Conservation (phyloP, 2,329 filamentous ascomycete species). For the Exophiala phaeomuriformis region DNA sequence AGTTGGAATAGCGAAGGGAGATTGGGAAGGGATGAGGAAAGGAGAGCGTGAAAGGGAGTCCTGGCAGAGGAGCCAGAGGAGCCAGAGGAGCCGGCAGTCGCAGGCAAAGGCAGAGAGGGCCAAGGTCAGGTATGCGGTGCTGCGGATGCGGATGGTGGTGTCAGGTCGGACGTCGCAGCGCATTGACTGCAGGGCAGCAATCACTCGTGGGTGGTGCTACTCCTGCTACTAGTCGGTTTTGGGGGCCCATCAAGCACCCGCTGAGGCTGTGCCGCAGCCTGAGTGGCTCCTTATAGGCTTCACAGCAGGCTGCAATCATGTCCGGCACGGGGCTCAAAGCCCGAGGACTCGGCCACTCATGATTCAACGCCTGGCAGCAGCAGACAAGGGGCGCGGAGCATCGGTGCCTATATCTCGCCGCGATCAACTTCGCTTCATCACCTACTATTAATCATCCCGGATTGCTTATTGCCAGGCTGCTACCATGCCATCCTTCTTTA, state of each 20-base stretch:
- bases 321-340: neutral
- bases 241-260: neutral
- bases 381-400: neutral
- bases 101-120: no score
- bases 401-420: conserved; percentile 6
- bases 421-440: conserved; percentile 7
- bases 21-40: neutral
- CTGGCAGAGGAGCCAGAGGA: neutral
- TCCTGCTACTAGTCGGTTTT: neutral
- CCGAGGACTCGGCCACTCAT: neutral
- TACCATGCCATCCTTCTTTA: neutral
- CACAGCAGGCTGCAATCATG: neutral
- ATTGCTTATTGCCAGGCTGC: neutral
- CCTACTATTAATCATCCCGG: neutral
- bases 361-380: neutral
- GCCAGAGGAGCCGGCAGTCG: neutral
- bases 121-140: neutral
- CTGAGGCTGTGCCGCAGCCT: conserved; percentile 16
- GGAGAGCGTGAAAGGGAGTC: neutral
- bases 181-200: neutral
- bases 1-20: neutral
- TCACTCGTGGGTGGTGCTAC: neutral
- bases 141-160: neutral
- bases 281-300: neutral
- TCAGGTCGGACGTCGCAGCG: neutral